Conservation (phyloP, 2,329 filamentous ascomycete species). For the Colletotrichum neosansevieriae region DNA sequence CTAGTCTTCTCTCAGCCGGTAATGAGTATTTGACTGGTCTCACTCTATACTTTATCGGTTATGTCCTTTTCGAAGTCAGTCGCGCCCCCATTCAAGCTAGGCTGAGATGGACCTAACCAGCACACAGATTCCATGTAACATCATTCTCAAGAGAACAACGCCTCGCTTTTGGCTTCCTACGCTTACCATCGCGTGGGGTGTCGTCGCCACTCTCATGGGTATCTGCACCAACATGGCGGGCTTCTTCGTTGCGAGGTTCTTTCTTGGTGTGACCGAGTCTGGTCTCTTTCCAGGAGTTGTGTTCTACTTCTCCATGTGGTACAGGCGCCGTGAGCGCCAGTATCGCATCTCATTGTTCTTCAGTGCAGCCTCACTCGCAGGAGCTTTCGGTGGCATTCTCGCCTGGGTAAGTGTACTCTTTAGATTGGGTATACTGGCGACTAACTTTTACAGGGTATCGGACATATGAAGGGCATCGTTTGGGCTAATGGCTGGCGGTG, state of each 20-base stretch:
- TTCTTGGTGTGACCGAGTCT: constrained; percentile 66
- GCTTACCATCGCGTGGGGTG: constrained; percentile 67
- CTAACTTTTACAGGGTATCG: constrained; percentile 57
- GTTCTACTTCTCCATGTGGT: constrained; percentile 67
- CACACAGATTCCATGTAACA: constrained; percentile 68
- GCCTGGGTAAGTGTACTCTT: constrained; percentile 57
- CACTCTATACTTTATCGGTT: constrained; percentile 75
- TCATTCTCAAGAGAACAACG: constrained; percentile 71
- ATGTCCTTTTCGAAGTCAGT: constrained; percentile 66
- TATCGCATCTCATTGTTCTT: constrained; percentile 69
- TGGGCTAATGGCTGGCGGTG: constrained; percentile 67
- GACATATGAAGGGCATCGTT: constrained; percentile 64
- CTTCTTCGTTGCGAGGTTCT: constrained; percentile 66
- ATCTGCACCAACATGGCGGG: constrained; percentile 63
- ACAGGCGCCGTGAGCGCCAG: constrained; percentile 65
- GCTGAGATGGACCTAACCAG: background rate
- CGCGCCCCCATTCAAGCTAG: fast-evolving
- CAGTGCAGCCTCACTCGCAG: constrained; percentile 65
- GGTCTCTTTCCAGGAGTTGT: constrained; percentile 65
- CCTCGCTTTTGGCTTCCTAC: constrained; percentile 69
- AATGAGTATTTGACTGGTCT: constrained; percentile 75
- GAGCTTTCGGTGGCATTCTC: constrained; percentile 68
- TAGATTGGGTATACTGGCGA: fast-evolving
- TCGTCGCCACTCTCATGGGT: constrained; percentile 65
- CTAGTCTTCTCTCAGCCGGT: constrained; percentile 53